A percentile compares a stretch with the other conserved stretches of the same genome.
These are phyloP conservation scores for Eudorina sp. DNA, from an alignment of 139 green algal genomes.

Conservation along the genomic window DNA sequence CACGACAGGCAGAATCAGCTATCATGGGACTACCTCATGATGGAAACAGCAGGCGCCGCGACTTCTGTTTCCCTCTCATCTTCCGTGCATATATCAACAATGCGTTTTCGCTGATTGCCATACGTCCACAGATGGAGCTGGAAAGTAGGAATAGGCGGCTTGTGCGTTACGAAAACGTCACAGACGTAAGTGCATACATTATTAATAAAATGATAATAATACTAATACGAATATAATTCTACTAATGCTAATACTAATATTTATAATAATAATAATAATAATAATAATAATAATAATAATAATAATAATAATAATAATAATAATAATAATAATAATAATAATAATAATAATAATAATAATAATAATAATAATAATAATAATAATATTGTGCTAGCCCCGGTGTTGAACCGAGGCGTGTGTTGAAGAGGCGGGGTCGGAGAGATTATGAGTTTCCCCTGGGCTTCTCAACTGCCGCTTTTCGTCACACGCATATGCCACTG, in stretches of 20 bases:
- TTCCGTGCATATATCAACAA: too few relatives aligned
- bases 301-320: background rate
- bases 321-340: background rate
- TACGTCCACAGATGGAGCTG: background rate
- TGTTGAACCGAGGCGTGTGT: background rate
- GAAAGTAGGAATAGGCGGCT: background rate
- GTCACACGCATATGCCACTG: too few relatives aligned
- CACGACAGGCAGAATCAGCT: too few relatives aligned
- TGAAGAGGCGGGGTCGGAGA: too few relatives aligned
- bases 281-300: background rate
- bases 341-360: background rate
- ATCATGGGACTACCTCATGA: too few relatives aligned
- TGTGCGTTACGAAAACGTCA: background rate
- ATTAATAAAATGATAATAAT: background rate
- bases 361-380: background rate
- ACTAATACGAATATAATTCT: background rate
- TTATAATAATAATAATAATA: background rate
- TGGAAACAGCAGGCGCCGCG: too few relatives aligned
- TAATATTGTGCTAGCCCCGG: background rate
- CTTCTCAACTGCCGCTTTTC: background rate
- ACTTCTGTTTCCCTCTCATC: too few relatives aligned
- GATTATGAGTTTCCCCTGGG: background rate
- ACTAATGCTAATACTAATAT: background rate
- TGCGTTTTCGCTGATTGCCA: background rate
- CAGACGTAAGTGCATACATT: background rate